Percentiles rank a stretch among this genome's conserved stretches.
These are phyloP conservation scores for Trichoderma atrobrunneum DNA, from an alignment of 2,329 filamentous ascomycete species.

Conservation along the genomic window DNA sequence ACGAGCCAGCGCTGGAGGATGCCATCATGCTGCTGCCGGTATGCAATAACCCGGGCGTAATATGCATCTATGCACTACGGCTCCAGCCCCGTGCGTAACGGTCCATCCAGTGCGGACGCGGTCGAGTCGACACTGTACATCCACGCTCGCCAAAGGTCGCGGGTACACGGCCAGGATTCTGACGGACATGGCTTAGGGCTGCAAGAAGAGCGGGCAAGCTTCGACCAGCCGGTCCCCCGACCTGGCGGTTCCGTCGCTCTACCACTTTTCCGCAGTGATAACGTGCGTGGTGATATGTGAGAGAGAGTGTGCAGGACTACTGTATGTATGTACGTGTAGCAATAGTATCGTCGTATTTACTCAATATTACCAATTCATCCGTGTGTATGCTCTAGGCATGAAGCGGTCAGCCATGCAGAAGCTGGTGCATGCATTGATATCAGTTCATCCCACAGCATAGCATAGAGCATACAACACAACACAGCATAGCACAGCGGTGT, in stretches of 20 bases:
- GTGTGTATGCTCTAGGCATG: not conserved
- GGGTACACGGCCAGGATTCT: not conserved
- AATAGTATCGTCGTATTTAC: not conserved
- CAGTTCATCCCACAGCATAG: not conserved
- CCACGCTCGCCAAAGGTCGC: not conserved
- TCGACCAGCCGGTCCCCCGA: constrained; percentile 9
- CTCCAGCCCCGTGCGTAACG: constrained; percentile 5
- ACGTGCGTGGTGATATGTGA: not conserved
- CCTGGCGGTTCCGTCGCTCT: not conserved
- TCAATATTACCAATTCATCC: not conserved
- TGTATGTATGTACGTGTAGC: not conserved
- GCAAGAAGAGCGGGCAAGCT: constrained; percentile 1
- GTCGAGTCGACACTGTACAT: not conserved
- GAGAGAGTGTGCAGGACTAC: not conserved
- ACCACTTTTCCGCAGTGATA: not conserved
- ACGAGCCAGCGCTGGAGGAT: not conserved
- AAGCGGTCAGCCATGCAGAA: not conserved
- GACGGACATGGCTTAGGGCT: constrained; percentile 16
- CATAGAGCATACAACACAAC: not conserved
- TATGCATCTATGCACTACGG: not conserved
- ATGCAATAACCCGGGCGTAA: constrained; percentile 9
- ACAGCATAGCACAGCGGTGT: not conserved
- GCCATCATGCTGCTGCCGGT: not conserved
- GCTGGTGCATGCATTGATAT: not conserved
- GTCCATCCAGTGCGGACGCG: not conserved